These are phyloP conservation scores for Colletotrichum noveboracense DNA, from an alignment of 2,329 filamentous ascomycete species.

Conservation along the genomic window DNA sequence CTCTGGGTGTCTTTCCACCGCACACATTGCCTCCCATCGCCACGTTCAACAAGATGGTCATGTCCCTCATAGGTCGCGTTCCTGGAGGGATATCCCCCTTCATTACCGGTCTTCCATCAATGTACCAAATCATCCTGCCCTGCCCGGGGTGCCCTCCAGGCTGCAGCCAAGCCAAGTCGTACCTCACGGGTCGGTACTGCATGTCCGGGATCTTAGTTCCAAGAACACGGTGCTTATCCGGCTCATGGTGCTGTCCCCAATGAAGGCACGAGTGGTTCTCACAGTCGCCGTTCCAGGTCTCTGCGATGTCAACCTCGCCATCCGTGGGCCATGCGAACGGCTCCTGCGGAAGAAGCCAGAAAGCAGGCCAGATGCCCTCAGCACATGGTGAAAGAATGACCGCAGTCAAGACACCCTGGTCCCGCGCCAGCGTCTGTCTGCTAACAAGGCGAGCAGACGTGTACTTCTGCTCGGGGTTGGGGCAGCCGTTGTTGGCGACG, in stretches of 20 bases:
- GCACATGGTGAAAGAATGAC: conserved; percentile 58
- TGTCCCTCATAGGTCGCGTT: conserved; percentile 60
- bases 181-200: conserved; percentile 50
- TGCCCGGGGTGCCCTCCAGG: conserved; percentile 46
- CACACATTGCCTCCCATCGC: conserved; percentile 68
- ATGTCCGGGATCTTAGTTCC: conserved; percentile 56
- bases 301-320: conserved; percentile 65
- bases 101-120: conserved; percentile 63
- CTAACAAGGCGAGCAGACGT: conserved; percentile 62
- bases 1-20: conserved; percentile 51
- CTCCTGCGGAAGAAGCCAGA: conserved; percentile 64
- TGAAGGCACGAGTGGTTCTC: conserved; percentile 64
- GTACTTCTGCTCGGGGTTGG: conserved; percentile 46
- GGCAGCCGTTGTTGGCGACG: conserved; percentile 39
- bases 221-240: conserved; percentile 60
- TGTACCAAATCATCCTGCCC: conserved; percentile 62
- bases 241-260: conserved; percentile 62
- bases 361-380: conserved; percentile 64
- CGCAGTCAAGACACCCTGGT: conserved; percentile 58
- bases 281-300: conserved; percentile 64
- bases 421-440: conserved; percentile 53
- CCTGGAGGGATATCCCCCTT: conserved; percentile 57
- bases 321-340: conserved; percentile 65
- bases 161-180: conserved; percentile 62
- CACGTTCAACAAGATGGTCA: conserved; percentile 62